Base-by-base conservation (phyloP, 2,329 filamentous ascomycete species). In the Nigrograna mackinnonii region DNA sequence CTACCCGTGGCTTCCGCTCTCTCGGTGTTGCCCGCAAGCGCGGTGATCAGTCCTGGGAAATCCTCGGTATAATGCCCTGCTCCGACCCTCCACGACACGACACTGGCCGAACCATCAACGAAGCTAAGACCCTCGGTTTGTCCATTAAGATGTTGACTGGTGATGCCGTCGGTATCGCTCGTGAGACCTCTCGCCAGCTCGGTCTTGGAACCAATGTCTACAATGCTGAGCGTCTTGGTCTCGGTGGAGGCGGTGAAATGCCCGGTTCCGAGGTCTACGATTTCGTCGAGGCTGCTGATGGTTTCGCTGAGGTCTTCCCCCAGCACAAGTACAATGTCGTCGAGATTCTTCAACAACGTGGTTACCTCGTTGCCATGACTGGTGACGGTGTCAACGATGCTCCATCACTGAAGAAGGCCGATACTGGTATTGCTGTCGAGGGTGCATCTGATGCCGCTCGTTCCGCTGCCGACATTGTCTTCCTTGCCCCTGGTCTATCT, bases 101-200 rank as follows among this genome's bases (percentile, higher is more conserved):
- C 66, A 95, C 91, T 58, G 89, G 85, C 61, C 88, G 89, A 70
- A 95, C 91, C 49, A 88, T 95, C 75, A 86, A 88, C 70, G 90
- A 95, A 73, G 90, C 90, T 64, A 92, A 94, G 79, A 80, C 78
- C 52, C 83, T 95, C 45, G 90, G 90, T 78, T 79, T 95, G 49
- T 91, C 87, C 57, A 91, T 95, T 75, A 95, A 95, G 81, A 95
- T 95, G 89, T 82, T 95, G 75, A 95, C 91, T 74, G 90, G 90
- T 80, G 90, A 95, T 68, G 89, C 91, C 55, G 90, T 95, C 67
- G 91, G 89, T 71, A 95, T 95, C 69, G 90, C 90, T 59, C 86
- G 88, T 76, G 90, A 95, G 74, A 95, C 89, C 57, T 94, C 89
- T 41, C 88, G 89, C 63, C 89, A 94, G 74, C 86, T 95, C 54